Conservation (phyloP, 495 filamentous ascomycete species). For the Podospora anserina region DNA sequence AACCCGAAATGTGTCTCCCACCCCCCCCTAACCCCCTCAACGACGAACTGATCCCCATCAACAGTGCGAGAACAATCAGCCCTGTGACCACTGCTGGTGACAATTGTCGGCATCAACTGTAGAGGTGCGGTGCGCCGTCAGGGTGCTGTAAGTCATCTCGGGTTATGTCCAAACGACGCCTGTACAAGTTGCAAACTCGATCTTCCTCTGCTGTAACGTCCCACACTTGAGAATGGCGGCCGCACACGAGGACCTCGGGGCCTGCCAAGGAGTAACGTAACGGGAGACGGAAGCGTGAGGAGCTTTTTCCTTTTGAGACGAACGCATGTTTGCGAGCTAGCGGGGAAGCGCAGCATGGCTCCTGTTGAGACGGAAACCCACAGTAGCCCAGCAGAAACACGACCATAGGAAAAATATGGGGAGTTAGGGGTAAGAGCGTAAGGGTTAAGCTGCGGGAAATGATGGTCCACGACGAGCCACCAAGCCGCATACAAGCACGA, state of each 20-base stretch:
- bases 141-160: conserved; percentile 9
- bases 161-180: conserved; percentile 1
- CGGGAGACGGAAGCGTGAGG: not conserved
- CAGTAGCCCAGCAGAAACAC: not conserved
- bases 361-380: not conserved
- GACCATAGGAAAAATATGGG: not conserved
- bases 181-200: conserved; percentile 5
- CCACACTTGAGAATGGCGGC: not conserved
- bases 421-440: not conserved
- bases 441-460: not conserved
- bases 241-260: not conserved
- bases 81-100: not conserved
- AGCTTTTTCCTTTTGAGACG: not conserved
- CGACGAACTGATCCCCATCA: not conserved
- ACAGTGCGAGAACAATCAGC: not conserved
- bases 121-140: not conserved
- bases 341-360: not conserved
- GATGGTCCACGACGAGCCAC: not conserved
- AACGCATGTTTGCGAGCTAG: conserved; percentile 7
- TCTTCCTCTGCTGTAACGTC: not conserved
- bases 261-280: not conserved
- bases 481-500: not conserved
- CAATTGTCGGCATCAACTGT: not conserved
- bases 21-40: not conserved
- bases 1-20: not conserved